phyloP scores from a whole-genome alignment of 192 early-diverging fungal species.

The Tieghemiomyces parasiticus region DNA sequence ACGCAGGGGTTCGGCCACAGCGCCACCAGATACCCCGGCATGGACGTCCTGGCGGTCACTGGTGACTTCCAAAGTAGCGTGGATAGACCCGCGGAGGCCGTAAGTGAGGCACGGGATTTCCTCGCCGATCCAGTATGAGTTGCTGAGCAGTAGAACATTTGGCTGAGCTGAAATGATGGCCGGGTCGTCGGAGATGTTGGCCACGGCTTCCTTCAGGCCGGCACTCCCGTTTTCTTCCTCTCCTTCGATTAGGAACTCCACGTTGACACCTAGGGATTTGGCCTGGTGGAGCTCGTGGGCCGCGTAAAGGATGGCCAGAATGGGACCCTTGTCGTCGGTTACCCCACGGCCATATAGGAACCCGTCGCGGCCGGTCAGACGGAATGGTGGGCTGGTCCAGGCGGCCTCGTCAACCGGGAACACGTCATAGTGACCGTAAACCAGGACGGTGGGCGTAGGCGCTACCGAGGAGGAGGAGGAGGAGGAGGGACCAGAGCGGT shows the following conservation, averaged over 20 bases:
- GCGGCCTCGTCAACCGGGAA: conserved; percentile 49
- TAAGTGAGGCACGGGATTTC: conserved; percentile 62
- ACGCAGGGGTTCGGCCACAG: conserved; percentile 51
- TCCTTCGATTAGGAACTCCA: conserved; percentile 64
- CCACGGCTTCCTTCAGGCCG: conserved; percentile 46
- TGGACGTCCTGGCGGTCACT: conserved; percentile 45
- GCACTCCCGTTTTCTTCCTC: conserved; percentile 64
- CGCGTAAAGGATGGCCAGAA: conserved; percentile 56
- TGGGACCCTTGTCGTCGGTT: conserved; percentile 70
- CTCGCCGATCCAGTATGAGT: conserved; percentile 70
- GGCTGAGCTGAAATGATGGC: too few species aligned
- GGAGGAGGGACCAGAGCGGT: conserved; percentile 14
- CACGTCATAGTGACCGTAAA: conserved; percentile 75
- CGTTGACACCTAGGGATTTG: conserved; percentile 37
- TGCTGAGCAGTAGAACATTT: conserved; percentile 27
- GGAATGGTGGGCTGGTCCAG: conserved; percentile 53
- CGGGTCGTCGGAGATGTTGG: too few species aligned
- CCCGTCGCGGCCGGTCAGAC: conserved; percentile 45
- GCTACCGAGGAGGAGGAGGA: background rate
- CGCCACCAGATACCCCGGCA: conserved; percentile 60
- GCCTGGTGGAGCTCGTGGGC: conserved; percentile 45
- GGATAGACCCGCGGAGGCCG: conserved; percentile 60
- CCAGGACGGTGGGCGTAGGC: conserved; percentile 34
- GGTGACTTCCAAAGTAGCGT: conserved; percentile 37
- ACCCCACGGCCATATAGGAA: conserved; percentile 64